Evolutionary conservation across 1,139 yeast genomes (phyloP), one percentile per base, ranked within the genome.

Genomic region (Pichia terricola): DNA sequence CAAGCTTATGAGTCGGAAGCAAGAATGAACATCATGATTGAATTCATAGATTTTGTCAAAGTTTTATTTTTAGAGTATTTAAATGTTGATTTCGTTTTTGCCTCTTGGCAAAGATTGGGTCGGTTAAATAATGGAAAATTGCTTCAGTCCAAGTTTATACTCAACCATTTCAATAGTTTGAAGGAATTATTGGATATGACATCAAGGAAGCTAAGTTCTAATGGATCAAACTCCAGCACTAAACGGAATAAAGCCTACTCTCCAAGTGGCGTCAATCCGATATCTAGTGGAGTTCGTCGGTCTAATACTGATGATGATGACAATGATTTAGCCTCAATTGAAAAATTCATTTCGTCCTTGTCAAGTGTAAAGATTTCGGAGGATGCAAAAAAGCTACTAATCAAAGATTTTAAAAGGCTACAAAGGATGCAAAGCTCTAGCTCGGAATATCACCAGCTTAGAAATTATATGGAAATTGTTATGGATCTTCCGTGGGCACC

Each of bases 361-460:
- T 43, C 61, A 65, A 40, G 59, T 62, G 34, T 57, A 58, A 56
- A 57, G 11, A 61, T 71, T 5, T 55, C 68, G 27, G 57, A 57
- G 8, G 87, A 81, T 58, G 81, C 83, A 11, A 72, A 72, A 44
- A 65, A 77, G 41, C 69, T 80, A 34, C 73, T 81, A 26, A 53
- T 67, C n/a, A 79, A 82, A 47, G 94, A 83, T 55, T 73, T 70
- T 55, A 75, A 75, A 54, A 67, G 88, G 31, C 68, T 83, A 55
- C 73, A 75, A 53, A 67, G 79, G 26, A 72, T 84, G 62, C 79
- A 77, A 38, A 76, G 83, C 2, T 77, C 77, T 3, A 81, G 81
- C 45, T 79, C 88, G 1, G 94, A 83, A 58, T 81, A 77, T 61
- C 86, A 82, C 58, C 87, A 82, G 3, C 69, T 82, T 45, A 63